Evolutionary conservation across 1,284 basidiomycete species (phyloP).

Genomic region (Mycena sp.): DNA sequence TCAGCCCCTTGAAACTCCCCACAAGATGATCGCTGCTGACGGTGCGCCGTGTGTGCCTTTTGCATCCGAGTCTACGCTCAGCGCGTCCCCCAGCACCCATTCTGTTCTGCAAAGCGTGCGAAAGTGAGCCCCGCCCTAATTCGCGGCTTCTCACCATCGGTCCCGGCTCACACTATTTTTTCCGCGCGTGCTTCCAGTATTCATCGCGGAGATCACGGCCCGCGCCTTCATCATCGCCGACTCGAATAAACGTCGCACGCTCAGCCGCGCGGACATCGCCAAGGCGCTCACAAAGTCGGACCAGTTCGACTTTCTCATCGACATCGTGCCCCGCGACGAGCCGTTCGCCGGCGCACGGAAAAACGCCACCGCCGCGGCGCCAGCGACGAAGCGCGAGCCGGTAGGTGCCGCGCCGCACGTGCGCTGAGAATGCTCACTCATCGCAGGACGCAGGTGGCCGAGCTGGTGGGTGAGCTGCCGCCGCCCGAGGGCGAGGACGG

Average conservation of each 20-base stretch:
- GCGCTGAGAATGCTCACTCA: background rate
- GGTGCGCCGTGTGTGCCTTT: slow-evolving; percentile 55
- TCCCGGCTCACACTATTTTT: no score
- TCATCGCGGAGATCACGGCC: slow-evolving; percentile 94
- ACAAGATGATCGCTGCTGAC: slow-evolving; percentile 94
- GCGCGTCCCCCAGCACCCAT: slow-evolving; percentile 74
- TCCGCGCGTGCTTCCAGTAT: no score
- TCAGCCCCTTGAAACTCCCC: slow-evolving; percentile 13
- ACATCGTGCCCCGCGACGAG: slow-evolving; percentile 90
- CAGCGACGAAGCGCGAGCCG: slow-evolving; percentile 17
- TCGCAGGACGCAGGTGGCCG: slow-evolving; percentile 5
- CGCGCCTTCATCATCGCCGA: slow-evolving; percentile 95
- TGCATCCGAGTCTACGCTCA: slow-evolving; percentile 9
- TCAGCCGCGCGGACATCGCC: slow-evolving; percentile 91
- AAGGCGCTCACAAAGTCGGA: slow-evolving; percentile 91
- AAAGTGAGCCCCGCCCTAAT: slow-evolving; percentile 71
- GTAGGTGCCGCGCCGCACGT: slow-evolving; percentile 5
- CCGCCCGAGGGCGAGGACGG: background rate
- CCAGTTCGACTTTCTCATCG: slow-evolving; percentile 93
- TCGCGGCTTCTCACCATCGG: slow-evolving; percentile 7
- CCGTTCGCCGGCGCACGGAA: slow-evolving; percentile 10
- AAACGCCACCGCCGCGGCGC: background rate
- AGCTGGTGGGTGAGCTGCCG: slow-evolving; percentile 3
- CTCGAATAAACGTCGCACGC: slow-evolving; percentile 90
- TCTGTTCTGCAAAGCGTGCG: slow-evolving; percentile 95